These are phyloP conservation scores for Alternaria sp. DNA, from an alignment of 2,329 filamentous ascomycete species.

Conservation along the genomic window DNA sequence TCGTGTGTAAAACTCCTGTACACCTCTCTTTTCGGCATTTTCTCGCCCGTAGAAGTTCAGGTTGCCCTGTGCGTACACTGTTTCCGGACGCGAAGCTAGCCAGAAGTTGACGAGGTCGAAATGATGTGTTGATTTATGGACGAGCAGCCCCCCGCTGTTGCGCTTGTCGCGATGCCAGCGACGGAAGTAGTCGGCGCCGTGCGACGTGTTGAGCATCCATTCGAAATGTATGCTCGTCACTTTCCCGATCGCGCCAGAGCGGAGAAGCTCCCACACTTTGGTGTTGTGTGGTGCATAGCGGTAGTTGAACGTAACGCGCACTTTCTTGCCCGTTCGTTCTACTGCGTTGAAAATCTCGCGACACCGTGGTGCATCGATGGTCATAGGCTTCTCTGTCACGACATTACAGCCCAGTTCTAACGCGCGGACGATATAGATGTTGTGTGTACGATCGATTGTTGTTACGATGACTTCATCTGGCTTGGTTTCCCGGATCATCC, in stretches of 20 bases:
- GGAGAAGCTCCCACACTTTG: slow-evolving; percentile 62
- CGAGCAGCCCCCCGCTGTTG: slow-evolving; percentile 65
- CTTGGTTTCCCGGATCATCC: slow-evolving; percentile 62
- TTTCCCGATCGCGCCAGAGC: slow-evolving; percentile 61
- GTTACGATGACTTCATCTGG: slow-evolving; percentile 69
- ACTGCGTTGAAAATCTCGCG: slow-evolving; percentile 62
- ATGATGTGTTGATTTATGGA: slow-evolving; percentile 69
- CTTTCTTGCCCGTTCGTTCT: slow-evolving; percentile 55
- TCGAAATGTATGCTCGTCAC: slow-evolving; percentile 67
- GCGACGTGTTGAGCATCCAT: slow-evolving; percentile 68
- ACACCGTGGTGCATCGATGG: slow-evolving; percentile 64
- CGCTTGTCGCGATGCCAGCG: slow-evolving; percentile 68
- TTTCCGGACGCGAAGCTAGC: slow-evolving; percentile 61
- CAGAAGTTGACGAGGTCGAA: slow-evolving; percentile 70
- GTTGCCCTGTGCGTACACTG: slow-evolving; percentile 65
- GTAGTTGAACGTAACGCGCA: slow-evolving; percentile 69
- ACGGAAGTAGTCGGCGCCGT: slow-evolving; percentile 68
- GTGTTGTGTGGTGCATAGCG: slow-evolving; percentile 71
- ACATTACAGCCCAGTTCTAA: slow-evolving; percentile 66
- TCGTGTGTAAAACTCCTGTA: slow-evolving; percentile 59
- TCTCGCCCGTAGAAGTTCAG: slow-evolving; percentile 67
- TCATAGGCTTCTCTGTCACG: slow-evolving; percentile 71
- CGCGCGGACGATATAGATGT: slow-evolving; percentile 65
- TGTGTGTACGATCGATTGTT: slow-evolving; percentile 67
- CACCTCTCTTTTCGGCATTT: slow-evolving; percentile 64